Evolutionary conservation across 345 rosid species (phyloP).

Genomic region (Laguncularia racemosa): DNA sequence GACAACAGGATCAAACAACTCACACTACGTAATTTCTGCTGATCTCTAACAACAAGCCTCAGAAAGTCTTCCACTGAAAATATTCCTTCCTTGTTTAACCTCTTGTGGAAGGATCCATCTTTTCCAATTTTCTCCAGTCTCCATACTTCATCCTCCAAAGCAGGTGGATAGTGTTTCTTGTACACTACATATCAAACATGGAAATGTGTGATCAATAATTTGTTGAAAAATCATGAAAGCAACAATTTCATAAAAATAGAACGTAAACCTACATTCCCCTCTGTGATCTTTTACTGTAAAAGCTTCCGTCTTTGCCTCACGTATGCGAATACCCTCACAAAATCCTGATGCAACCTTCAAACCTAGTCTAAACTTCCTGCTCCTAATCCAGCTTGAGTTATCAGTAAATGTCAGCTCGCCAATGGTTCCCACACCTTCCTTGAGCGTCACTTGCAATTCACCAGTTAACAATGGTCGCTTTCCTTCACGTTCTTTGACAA

Average conservation of each 20-base stretch:
- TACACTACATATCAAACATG: constrained; percentile 49
- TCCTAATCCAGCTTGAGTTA: constrained; percentile 98
- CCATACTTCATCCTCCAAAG: constrained; percentile 82
- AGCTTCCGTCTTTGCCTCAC: constrained; percentile 98
- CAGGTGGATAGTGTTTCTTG: constrained; percentile 99
- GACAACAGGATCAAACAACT: constrained; percentile 24
- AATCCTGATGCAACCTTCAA: constrained; percentile 66
- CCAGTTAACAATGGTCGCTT: constrained; percentile 91
- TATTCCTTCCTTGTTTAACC: constrained; percentile 42
- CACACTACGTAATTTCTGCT: constrained; percentile 64
- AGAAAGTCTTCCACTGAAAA: constrained; percentile 72
- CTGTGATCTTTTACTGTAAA: constrained; percentile 95
- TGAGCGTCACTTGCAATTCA: constrained; percentile 77
- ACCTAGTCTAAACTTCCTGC: constrained; percentile 95
- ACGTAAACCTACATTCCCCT: constrained; percentile 66
- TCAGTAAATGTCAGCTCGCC: constrained; percentile 90
- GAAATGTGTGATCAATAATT: constrained; percentile 4
- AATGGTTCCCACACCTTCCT: constrained; percentile 95
- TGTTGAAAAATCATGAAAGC: background rate
- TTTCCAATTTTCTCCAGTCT: constrained; percentile 98
- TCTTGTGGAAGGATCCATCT: constrained; percentile 97
- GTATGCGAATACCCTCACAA: constrained; percentile 71
- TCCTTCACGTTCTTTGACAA: constrained; percentile 92
- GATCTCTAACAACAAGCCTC: constrained; percentile 69
- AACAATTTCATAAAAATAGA: background rate